Evolutionary conservation across 2,329 filamentous ascomycete species (phyloP), one percentile per base, ranked within the genome.

Genomic region (Chrysoporthe puriensis): DNA sequence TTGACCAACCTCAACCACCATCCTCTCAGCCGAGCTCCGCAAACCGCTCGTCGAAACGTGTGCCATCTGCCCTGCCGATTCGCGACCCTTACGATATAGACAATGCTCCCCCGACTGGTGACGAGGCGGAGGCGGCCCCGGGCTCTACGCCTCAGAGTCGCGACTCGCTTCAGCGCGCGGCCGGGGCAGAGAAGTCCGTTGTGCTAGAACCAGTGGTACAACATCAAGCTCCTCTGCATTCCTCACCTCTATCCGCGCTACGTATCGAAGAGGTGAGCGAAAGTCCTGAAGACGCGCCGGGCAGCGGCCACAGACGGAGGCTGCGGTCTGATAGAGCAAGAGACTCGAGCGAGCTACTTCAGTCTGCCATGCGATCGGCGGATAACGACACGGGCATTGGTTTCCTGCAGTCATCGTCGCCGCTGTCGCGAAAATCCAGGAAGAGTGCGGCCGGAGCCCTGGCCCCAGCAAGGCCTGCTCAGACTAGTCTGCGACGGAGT

Each of bases 201-300:
- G 48, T 48, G 14, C 50, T 58, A 32, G 40, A 8, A 13, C 21
- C 62, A 26, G 50, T 48, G 9, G 57, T 44, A 7, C 68, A 43
- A 44, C 62, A 42, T 13, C 21, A 34, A 40, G 40, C 57, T 14
- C 59, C 52, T 26, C 21, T 36, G 8, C 65, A 56, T 2, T 66
- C 66, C 42, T 70, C 68, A 36, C 66, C 68, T 40, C 42, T 57
- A 26, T 44, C 60, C 5, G 48, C 43, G 14, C 58, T 60, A 14
- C 68, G 61, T 46, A 70, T 73, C 18, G 81, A 85, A 60, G 83
- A 85, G 72, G 79, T 86, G 16, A 79, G 77, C 46, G 85, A 89
- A 72, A 88, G 85, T 66, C 86, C 87, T 0, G 76, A 72, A 9
- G 75, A 84, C 70, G 85, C 85, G 16, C 86, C 86, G 0, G 86